Evolutionary conservation across 257 asterid species (phyloP).

Genomic region (Verbena officinalis): DNA sequence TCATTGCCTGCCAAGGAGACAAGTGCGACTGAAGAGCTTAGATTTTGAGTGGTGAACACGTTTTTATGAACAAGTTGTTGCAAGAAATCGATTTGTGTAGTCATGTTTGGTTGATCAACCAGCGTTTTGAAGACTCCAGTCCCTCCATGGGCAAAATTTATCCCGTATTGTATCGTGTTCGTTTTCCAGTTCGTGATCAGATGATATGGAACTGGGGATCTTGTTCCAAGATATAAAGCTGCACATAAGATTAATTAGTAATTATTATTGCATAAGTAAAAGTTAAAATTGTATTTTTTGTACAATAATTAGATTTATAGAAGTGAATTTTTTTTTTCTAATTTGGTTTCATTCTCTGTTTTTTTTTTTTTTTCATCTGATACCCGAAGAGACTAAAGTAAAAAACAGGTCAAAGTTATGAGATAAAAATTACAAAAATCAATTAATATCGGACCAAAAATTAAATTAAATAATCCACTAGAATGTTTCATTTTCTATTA

Average conservation of each 20-base stretch:
- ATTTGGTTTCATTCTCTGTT: too few relatives aligned
- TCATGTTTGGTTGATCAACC: slow-evolving; percentile 71
- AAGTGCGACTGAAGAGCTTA: slow-evolving; percentile 54
- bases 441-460: too few relatives aligned
- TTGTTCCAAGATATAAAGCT: slow-evolving; percentile 54
- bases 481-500: too few relatives aligned
- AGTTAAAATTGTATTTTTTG: too few relatives aligned
- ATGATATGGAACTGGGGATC: slow-evolving; percentile 48
- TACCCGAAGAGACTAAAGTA: too few relatives aligned
- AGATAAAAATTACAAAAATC: too few relatives aligned
- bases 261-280: too few relatives aligned
- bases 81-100: slow-evolving; percentile 58
- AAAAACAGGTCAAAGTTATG: too few relatives aligned
- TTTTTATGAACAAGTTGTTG: slow-evolving; percentile 51
- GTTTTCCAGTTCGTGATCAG: slow-evolving; percentile 22
- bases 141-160: slow-evolving; percentile 76
- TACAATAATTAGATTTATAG: too few relatives aligned
- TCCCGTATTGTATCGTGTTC: slow-evolving; percentile 37
- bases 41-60: slow-evolving; percentile 36
- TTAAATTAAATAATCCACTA: too few relatives aligned
- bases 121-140: slow-evolving; percentile 65
- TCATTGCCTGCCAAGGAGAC: slow-evolving; percentile 76
- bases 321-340: too few relatives aligned
- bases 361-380: too few relatives aligned
- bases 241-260: slow-evolving; percentile 11